phyloP scores from a whole-genome alignment of 2,329 filamentous ascomycete species.

The Botrytis sinoallii region DNA sequence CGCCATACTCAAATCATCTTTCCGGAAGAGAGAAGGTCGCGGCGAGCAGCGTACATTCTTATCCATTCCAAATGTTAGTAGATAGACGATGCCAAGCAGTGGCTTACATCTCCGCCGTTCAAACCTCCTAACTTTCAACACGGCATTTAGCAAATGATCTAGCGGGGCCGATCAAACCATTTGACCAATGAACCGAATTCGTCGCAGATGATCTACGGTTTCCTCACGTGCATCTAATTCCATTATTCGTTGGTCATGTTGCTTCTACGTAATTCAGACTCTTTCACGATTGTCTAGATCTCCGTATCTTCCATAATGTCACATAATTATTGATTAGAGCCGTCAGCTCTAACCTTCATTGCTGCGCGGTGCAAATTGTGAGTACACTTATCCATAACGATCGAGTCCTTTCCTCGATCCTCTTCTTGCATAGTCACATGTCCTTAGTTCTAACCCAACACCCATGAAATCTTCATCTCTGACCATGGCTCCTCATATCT shows the following conservation, averaged over 20 bases:
- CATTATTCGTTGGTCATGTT: not conserved
- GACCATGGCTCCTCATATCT: not conserved
- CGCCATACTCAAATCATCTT: too few species aligned
- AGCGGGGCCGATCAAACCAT: not conserved
- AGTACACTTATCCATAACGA: not conserved
- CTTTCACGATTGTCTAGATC: not conserved
- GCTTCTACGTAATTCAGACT: not conserved
- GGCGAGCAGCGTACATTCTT: too few species aligned
- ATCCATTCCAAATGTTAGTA: not conserved
- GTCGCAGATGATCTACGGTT: not conserved
- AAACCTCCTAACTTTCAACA: not conserved
- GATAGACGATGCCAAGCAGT: not conserved
- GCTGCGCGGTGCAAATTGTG: not conserved
- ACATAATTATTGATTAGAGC: accelerated
- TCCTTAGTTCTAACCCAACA: accelerated
- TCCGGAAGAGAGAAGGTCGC: too few species aligned
- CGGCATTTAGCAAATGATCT: not conserved
- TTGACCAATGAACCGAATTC: not conserved
- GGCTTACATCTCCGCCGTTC: not conserved
- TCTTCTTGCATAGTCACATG: not conserved
- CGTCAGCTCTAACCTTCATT: not conserved
- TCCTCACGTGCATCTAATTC: not conserved
- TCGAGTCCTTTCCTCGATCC: accelerated
- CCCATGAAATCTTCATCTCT: not conserved
- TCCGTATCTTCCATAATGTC: accelerated